A percentile compares a stretch with the other conserved stretches of the same genome.
Evolutionary conservation across 176 grass and related monocot species (phyloP).

Genomic region (Juncus inflexus): DNA sequence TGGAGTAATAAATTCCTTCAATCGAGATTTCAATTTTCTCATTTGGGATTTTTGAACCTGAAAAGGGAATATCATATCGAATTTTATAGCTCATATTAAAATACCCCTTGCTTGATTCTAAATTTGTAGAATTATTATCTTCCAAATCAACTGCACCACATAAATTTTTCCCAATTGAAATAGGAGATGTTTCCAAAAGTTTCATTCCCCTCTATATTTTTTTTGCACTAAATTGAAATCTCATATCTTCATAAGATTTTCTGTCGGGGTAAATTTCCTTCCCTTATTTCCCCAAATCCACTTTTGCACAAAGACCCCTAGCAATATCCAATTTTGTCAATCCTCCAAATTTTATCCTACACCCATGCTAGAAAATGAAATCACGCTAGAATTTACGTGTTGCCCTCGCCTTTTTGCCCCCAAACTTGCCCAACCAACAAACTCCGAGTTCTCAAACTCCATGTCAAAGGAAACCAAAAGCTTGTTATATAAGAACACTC

Average conservation of each 20-base stretch:
- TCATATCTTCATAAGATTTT: constrained; percentile 37
- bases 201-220: background rate
- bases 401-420: constrained; percentile 4
- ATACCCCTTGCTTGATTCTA: constrained; percentile 21
- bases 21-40: constrained; percentile 22
- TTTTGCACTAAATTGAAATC: constrained; percentile 14
- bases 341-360: constrained; percentile 15
- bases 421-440: constrained; percentile 28
- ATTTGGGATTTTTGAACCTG: background rate
- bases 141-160: constrained; percentile 17
- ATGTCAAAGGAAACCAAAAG: constrained; percentile 32
- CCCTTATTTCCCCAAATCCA: background rate
- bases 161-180: constrained; percentile 25
- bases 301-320: constrained; percentile 16
- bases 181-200: constrained; percentile 14
- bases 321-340: constrained; percentile 31
- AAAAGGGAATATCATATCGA: background rate
- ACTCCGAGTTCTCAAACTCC: constrained; percentile 28
- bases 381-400: background rate
- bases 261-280: constrained; percentile 30
- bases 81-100: constrained; percentile 47
- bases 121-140: constrained; percentile 13
- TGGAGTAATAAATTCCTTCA: constrained; percentile 56
- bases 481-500: constrained; percentile 27
- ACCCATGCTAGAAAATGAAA: constrained; percentile 27